Percentiles rank a stretch among this genome's conserved stretches.
phyloP scores from a whole-genome alignment of 495 filamentous ascomycete genomes.

The Penicillium angulare region DNA sequence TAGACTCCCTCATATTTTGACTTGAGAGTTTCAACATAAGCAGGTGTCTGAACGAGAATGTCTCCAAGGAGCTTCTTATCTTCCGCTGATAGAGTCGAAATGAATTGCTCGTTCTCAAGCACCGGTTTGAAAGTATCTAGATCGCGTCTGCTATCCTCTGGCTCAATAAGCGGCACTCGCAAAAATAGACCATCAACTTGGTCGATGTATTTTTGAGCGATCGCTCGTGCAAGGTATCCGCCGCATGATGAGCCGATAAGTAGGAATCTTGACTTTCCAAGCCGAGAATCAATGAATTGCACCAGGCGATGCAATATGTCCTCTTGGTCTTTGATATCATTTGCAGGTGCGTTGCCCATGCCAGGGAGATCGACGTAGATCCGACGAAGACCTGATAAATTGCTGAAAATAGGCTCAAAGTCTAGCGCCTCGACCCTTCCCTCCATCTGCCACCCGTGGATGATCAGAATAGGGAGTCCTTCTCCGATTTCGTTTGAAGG shows the following conservation, averaged over 20 bases:
- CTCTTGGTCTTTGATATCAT: conserved; percentile 26
- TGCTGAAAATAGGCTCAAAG: conserved; percentile 33
- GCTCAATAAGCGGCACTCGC: conserved; percentile 31
- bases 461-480: conserved; percentile 28
- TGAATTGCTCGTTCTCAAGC: conserved; percentile 23
- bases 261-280: conserved; percentile 24
- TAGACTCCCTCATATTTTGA: conserved; percentile 20
- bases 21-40: conserved; percentile 26
- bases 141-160: conserved; percentile 25
- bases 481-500: conserved; percentile 23
- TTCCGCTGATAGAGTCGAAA: conserved; percentile 21
- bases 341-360: conserved; percentile 30
- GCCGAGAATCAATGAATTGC: conserved; percentile 30
- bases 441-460: conserved; percentile 29
- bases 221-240: conserved; percentile 28
- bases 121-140: conserved; percentile 26
- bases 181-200: conserved; percentile 30
- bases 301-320: conserved; percentile 27
- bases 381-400: conserved; percentile 22
- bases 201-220: conserved; percentile 26
- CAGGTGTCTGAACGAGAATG: conserved; percentile 28
- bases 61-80: conserved; percentile 27
- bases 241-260: conserved; percentile 30
- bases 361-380: conserved; percentile 35
- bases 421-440: conserved; percentile 26